Evolutionary conservation across 495 filamentous ascomycete genomes (phyloP).

Genomic region (Podospora bellae-mahoneyi): DNA sequence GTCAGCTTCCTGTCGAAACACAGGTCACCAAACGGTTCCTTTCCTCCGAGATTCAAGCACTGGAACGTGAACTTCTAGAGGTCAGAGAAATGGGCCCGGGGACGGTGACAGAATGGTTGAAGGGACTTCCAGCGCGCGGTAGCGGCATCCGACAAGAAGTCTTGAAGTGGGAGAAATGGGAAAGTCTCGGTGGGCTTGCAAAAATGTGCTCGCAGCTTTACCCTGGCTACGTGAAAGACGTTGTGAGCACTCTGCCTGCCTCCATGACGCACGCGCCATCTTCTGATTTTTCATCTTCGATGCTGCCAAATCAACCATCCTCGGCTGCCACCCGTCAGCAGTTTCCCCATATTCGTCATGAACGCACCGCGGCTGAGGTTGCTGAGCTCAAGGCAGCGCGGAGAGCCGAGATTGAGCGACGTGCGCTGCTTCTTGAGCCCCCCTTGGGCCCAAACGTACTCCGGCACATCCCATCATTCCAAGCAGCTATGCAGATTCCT

Average conservation of each 20-base stretch:
- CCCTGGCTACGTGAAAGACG: constrained; percentile 19
- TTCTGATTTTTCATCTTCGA: not conserved
- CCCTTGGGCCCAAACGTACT: constrained; percentile 58
- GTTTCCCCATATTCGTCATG: constrained; percentile 24
- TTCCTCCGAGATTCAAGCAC: constrained; percentile 51
- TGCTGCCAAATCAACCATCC: not conserved
- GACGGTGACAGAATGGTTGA: constrained; percentile 68
- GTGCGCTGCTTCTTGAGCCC: constrained; percentile 58
- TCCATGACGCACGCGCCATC: not conserved
- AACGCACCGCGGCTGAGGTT: constrained; percentile 45
- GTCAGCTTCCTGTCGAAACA: constrained; percentile 42
- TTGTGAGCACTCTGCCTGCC: not conserved
- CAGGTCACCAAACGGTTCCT: constrained; percentile 61
- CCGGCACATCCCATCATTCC: constrained; percentile 63
- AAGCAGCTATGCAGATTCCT: constrained; percentile 64
- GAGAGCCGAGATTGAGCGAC: constrained; percentile 63
- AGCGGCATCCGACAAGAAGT: constrained; percentile 54
- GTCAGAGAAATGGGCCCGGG: constrained; percentile 58
- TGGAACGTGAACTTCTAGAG: constrained; percentile 54
- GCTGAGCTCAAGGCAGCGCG: constrained; percentile 56
- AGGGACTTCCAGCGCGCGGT: constrained; percentile 62
- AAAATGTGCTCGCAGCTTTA: constrained; percentile 37
- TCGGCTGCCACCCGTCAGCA: constrained; percentile 11
- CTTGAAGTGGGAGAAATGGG: constrained; percentile 69
- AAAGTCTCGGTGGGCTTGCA: constrained; percentile 45